These are phyloP conservation scores for Aspergillus spinulosporus DNA, from an alignment of 2,329 filamentous ascomycete species.

Conservation along the genomic window DNA sequence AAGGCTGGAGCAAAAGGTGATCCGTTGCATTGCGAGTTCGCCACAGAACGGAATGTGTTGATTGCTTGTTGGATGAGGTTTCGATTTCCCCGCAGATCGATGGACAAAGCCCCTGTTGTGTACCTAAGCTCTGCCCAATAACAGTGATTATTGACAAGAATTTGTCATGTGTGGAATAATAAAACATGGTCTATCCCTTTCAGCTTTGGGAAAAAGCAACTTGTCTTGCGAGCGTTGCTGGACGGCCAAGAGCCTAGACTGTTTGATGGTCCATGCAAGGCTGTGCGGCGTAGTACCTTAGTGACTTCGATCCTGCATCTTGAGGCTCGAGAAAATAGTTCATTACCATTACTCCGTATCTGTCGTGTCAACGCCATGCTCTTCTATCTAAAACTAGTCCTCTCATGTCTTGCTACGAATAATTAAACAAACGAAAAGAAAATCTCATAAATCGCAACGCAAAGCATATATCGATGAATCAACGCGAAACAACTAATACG, in stretches of 20 bases:
- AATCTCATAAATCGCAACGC: background rate
- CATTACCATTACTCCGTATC: background rate
- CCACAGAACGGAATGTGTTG: background rate
- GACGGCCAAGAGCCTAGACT: conserved; percentile 6
- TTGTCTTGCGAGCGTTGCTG: background rate
- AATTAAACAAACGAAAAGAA: background rate
- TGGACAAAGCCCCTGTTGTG: conserved; percentile 1
- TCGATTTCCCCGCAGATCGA: conserved; percentile 1
- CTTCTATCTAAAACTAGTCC: conserved; percentile 30
- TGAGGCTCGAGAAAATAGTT: background rate
- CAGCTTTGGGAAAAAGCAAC: background rate
- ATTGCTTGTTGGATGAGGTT: conserved; percentile 2
- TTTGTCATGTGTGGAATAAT: background rate
- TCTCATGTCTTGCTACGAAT: conserved; percentile 24
- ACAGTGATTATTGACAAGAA: background rate
- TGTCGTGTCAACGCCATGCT: conserved; percentile 22
- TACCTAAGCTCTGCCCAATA: background rate
- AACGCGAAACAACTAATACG: conserved; percentile 28
- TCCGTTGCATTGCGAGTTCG: background rate
- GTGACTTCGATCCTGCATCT: too few species aligned
- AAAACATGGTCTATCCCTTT: background rate
- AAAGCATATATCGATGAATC: conserved; percentile 2
- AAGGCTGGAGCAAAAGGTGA: background rate
- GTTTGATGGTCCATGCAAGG: conserved; percentile 9
- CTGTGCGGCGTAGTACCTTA: too few species aligned